Base-by-base conservation (phyloP, 2,329 filamentous ascomycete genomes). In the Venturia aucupariae region DNA sequence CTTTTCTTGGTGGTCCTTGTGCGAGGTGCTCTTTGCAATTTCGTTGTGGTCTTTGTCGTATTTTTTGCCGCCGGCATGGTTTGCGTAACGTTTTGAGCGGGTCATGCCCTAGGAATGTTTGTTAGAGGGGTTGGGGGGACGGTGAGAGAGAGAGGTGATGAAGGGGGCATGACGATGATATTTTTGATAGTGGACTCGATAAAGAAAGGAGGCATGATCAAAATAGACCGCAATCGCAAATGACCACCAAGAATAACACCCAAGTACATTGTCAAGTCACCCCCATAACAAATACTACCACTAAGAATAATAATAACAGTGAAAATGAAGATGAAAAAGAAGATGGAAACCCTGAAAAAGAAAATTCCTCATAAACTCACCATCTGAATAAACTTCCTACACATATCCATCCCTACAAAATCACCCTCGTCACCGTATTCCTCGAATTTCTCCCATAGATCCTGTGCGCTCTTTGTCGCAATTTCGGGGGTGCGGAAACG, bases 371-470 rank as follows among this genome's bases (percentile, higher is more conserved):
- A 8, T 6, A 8, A 30, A 64, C 65, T 11, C 51, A 70, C 81
- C 85, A 87, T 87, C 71, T 87, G 84, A 7, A 87, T 77, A 68
- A 86, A 87, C 69, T 87, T 87, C 32, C 84, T 75, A 22, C 79
- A 74, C 84, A 87, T 87, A 65, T 87, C 85, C 76, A 85, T 85
- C 13, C 85, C 85, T 0, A 87, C 82, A 64, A 87, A 85, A 70
- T 87, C 84, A 3, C 74, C 75, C 7, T 76, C 68, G 1, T 71
- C 69, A n/a, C 81, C 75, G 68, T 84, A 87, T 11, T 75, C 73
- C 17, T 80, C 70, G 68, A 87, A 87, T 3, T 79, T 77, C 0
- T 68, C 64, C 72, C 78, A 82, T 0, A 87, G 77, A 0, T 75
- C 75, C 0, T 72, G 61, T 0, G 83, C 81, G 55, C 82, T 84